phyloP scores from a whole-genome alignment of 1,139 yeast species.

The Saccharomyces hybrid region DNA sequence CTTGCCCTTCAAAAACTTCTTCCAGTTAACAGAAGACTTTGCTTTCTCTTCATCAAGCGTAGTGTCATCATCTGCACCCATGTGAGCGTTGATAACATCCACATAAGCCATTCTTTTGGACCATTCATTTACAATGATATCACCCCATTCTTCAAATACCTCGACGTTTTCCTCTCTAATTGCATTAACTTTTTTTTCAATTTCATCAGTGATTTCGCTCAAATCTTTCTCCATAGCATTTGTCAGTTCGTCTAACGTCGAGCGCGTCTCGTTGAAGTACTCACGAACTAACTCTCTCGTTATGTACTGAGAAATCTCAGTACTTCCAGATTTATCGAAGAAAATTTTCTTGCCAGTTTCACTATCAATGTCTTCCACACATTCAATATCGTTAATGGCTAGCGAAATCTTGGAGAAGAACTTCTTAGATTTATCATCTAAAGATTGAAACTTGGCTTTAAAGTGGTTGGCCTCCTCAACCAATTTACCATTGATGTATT shows the following conservation, averaged over 20 bases:
- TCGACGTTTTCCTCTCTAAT: conserved; percentile 52
- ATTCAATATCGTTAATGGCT: conserved; percentile 43
- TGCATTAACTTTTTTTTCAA: conserved; percentile 39
- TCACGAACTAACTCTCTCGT: conserved; percentile 1
- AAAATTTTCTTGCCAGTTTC: conserved; percentile 35
- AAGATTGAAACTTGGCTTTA: not conserved
- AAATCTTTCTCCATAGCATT: conserved; percentile 35
- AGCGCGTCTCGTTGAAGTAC: conserved; percentile 22
- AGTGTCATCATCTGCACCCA: conserved; percentile 1
- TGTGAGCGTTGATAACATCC: conserved; percentile 16
- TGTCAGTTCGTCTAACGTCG: conserved; percentile 36
- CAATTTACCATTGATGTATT: conserved; percentile 3
- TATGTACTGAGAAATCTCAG: conserved; percentile 22
- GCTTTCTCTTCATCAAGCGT: conserved; percentile 6
- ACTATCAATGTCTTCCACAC: conserved; percentile 39
- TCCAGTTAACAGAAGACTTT: conserved; percentile 16
- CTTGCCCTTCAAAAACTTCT: conserved; percentile 17
- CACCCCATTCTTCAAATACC: conserved; percentile 63
- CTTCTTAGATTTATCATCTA: not conserved
- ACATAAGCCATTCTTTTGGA: conserved; percentile 33
- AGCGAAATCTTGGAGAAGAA: not conserved
- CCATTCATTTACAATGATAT: conserved; percentile 52
- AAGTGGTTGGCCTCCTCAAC: not conserved
- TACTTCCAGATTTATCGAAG: conserved; percentile 31
- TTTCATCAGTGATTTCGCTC: conserved; percentile 32